phyloP scores from a whole-genome alignment of 441 rosid species.

The Gossypium gossypioides region DNA sequence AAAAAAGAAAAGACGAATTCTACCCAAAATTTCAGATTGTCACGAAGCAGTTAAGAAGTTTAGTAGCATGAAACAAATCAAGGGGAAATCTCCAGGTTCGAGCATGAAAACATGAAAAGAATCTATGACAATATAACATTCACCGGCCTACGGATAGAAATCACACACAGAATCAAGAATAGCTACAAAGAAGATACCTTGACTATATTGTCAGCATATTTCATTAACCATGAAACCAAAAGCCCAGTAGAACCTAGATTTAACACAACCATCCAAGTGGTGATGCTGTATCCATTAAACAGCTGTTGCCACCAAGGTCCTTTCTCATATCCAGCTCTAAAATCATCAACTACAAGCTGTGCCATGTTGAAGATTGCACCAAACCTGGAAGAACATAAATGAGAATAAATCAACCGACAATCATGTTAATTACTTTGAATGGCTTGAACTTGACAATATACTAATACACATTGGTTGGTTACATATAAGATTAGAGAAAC shows the following conservation, averaged over 20 bases:
- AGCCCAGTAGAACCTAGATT: slow-evolving; percentile 36
- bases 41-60: not conserved
- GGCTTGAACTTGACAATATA: not conserved
- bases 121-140: not conserved
- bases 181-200: slow-evolving; percentile 12
- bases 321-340: slow-evolving; percentile 66
- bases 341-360: slow-evolving; percentile 73
- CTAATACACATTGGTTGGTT: not conserved
- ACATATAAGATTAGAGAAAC: not conserved
- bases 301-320: slow-evolving; percentile 94
- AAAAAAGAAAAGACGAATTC: not conserved
- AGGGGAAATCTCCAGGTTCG: not conserved
- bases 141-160: not conserved
- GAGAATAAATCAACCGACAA: not conserved
- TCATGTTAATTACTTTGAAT: not conserved
- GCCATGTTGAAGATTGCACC: slow-evolving; percentile 80
- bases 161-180: not conserved
- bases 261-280: slow-evolving; percentile 81
- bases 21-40: not conserved
- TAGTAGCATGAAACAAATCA: not conserved
- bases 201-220: slow-evolving; percentile 20
- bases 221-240: slow-evolving; percentile 20
- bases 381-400: slow-evolving; percentile 35
- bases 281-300: slow-evolving; percentile 59
- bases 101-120: not conserved